Conservation (phyloP, 225 moss, liverwort and hornwort genomes). For the Bryoerythrophyllum caledonicum region DNA sequence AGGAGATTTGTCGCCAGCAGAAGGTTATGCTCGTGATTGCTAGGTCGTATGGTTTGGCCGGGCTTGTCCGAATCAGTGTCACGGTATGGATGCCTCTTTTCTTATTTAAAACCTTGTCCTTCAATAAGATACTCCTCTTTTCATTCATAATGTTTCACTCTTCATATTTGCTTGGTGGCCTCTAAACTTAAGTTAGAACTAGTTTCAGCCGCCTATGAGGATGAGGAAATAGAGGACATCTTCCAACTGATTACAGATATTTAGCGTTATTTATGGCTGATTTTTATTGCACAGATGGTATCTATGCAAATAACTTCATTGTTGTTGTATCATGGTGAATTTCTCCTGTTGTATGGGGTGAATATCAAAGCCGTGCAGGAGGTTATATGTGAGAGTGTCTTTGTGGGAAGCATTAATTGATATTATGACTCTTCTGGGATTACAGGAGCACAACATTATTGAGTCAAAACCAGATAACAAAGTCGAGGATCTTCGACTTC, state of each 20-base stretch:
- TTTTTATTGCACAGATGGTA: too few relatives aligned
- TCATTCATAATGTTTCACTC: too few relatives aligned
- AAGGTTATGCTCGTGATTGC: conserved; percentile 87
- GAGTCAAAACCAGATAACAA: conserved; percentile 97
- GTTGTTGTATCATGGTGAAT: background rate
- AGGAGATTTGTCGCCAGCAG: conserved; percentile 90
- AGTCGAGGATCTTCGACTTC: conserved; percentile 96
- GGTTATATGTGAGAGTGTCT: background rate
- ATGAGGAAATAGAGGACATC: too few relatives aligned
- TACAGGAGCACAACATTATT: conserved; percentile 89
- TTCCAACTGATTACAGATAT: too few relatives aligned
- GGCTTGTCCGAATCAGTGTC: conserved; percentile 89
- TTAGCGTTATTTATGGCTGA: too few relatives aligned
- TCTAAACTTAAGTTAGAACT: too few relatives aligned
- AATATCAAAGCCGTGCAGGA: background rate
- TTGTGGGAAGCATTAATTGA: background rate
- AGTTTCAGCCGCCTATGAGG: too few relatives aligned
- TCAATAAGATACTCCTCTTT: too few relatives aligned
- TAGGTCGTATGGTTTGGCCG: conserved; percentile 94
- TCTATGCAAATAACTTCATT: too few relatives aligned
- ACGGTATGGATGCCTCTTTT: conserved; percentile 53
- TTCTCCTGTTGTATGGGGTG: background rate
- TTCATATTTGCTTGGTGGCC: too few relatives aligned
- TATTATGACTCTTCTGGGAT: conserved; percentile 7
- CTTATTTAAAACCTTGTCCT: background rate